Percentiles rank a stretch among this genome's conserved stretches.
These are phyloP conservation scores for Candida hungchunana DNA, from an alignment of 805 yeast genomes.

Conservation along the genomic window DNA sequence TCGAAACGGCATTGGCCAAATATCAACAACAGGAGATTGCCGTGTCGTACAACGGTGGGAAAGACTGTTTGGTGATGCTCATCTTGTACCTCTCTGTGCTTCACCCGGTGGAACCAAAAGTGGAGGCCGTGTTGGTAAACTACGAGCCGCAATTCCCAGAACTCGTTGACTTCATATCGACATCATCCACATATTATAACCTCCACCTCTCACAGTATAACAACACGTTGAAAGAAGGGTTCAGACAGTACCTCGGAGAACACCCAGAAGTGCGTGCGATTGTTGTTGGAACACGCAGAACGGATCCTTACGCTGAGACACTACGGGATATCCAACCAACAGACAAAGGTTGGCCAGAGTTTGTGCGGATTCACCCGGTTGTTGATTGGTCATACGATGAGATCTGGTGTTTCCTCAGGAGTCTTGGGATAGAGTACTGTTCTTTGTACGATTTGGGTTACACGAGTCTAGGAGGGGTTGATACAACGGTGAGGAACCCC, in stretches of 20 bases:
- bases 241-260: conserved; percentile 50
- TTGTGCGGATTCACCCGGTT: conserved; percentile 81
- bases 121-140: conserved; percentile 70
- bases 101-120: conserved; percentile 25
- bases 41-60: conserved; percentile 92
- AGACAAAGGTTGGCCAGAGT: conserved; percentile 89
- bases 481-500: conserved; percentile 72
- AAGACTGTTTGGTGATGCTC: conserved; percentile 90
- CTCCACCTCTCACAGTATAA: conserved; percentile 41
- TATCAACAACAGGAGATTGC: conserved; percentile 66
- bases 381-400: conserved; percentile 82
- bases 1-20: conserved; percentile 1
- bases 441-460: conserved; percentile 75
- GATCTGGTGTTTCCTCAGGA: conserved; percentile 77
- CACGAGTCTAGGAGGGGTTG: conserved; percentile 82
- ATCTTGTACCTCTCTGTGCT: conserved; percentile 62
- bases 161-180: conserved; percentile 59
- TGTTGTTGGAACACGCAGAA: conserved; percentile 80
- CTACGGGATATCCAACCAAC: conserved; percentile 65
- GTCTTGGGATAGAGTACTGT: conserved; percentile 64
- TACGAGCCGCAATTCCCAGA: conserved; percentile 70
- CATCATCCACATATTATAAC: conserved; percentile 50
- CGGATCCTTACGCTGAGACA: conserved; percentile 76
- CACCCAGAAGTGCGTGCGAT: conserved; percentile 63
- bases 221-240: conserved; percentile 58